These are phyloP conservation scores for Phytophthora sojae DNA, from an alignment of 352 stramenopile species.

Conservation along the genomic window DNA sequence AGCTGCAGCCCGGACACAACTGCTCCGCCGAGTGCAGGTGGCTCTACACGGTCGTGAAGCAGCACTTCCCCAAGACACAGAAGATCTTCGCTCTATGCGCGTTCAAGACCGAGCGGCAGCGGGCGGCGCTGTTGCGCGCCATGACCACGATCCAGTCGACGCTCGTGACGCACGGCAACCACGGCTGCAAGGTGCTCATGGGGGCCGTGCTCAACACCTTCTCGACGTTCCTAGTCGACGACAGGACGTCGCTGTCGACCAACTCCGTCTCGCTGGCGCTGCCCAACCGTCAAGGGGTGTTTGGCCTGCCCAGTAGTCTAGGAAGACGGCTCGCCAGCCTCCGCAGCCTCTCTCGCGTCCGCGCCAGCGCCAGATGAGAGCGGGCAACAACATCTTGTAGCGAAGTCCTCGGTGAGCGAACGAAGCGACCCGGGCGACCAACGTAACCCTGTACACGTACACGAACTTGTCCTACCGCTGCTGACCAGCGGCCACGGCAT, in stretches of 20 bases:
- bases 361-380: constrained; percentile 2
- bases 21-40: constrained; percentile 55
- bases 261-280: constrained; percentile 18
- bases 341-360: constrained; percentile 21
- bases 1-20: constrained; percentile 44
- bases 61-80: constrained; percentile 51
- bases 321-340: constrained; percentile 29
- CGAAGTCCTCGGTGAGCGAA: constrained; percentile 12
- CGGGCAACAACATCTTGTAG: not conserved
- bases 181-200: constrained; percentile 48
- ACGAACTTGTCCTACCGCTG: constrained; percentile 2
- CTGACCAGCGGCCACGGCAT: not conserved
- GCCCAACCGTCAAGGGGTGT: constrained; percentile 10
- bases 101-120: constrained; percentile 29
- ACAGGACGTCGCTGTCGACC: constrained; percentile 17
- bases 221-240: constrained; percentile 30
- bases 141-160: constrained; percentile 47
- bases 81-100: constrained; percentile 22
- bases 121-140: constrained; percentile 34
- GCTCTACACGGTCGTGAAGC: constrained; percentile 49
- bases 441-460: constrained; percentile 5
- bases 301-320: constrained; percentile 19
- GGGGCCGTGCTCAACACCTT: constrained; percentile 42
- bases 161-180: constrained; percentile 46
- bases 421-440: constrained; percentile 17